A percentile compares a stretch with the other conserved stretches of the same genome.
These are phyloP conservation scores for Exophiala spinifera DNA, from an alignment of 2,329 filamentous ascomycete species.

Conservation along the genomic window DNA sequence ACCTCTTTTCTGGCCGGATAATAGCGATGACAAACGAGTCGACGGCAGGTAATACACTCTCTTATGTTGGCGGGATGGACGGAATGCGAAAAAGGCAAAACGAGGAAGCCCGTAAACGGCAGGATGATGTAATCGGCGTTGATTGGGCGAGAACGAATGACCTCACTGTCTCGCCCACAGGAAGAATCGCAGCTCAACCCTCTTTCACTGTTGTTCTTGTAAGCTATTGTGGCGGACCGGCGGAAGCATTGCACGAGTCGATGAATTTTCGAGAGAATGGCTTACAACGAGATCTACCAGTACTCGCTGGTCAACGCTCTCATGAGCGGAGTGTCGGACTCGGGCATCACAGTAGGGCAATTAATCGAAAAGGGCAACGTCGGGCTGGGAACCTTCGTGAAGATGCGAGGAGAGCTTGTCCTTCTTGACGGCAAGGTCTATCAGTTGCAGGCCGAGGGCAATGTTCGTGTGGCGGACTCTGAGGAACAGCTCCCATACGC, in stretches of 20 bases:
- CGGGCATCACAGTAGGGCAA: constrained; percentile 47
- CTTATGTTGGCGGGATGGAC: not conserved
- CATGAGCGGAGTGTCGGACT: constrained; percentile 46
- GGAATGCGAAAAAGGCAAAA: not conserved
- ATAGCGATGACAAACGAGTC: not conserved
- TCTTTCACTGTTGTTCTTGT: not conserved
- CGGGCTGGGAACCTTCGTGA: constrained; percentile 48
- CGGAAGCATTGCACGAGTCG: not conserved
- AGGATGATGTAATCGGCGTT: constrained; percentile 2
- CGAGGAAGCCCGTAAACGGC: not conserved
- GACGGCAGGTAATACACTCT: not conserved
- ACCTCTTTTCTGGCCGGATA: too few species aligned
- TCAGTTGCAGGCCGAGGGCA: constrained; percentile 40
- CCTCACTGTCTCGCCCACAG: not conserved
- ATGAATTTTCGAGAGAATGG: constrained; percentile 27
- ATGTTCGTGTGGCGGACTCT: constrained; percentile 34
- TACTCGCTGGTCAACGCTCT: constrained; percentile 44
- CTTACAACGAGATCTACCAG: constrained; percentile 43
- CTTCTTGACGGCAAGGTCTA: constrained; percentile 42
- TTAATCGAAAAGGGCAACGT: constrained; percentile 48
- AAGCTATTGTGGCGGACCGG: too few species aligned
- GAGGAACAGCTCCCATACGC: constrained; percentile 42
- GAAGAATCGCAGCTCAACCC: not conserved
- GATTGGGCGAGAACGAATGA: not conserved
- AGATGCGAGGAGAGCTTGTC: constrained; percentile 46